Base-by-base conservation (phyloP, 495 filamentous ascomycete species). In the Neurospora tetrasperma region DNA sequence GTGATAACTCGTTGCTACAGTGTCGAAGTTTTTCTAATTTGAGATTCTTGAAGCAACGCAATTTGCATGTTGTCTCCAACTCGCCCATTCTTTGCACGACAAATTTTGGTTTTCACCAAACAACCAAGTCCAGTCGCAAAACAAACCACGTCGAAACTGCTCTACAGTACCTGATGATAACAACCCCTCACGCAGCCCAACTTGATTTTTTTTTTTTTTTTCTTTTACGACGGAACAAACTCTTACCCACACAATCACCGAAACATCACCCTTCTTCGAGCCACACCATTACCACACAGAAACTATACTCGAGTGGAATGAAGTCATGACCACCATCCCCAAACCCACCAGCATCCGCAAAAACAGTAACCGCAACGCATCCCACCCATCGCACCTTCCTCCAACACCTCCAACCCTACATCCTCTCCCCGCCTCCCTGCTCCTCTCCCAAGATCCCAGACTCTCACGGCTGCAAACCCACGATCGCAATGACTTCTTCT, bases 401-500 rank as follows among this genome's bases (percentile, higher is more conserved):
- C n/a, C 42, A 5, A 6, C 5, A 5, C 12, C 9, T 62, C 5
- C 4, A 44, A 18, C 27, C 41, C 6, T 69, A 42, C 35, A 68
- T 40, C 20, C 38, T 16, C 5, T 23, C 14, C 39, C 69, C 43
- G 46, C 42, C 35, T 40, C 69, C n/a, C 35, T 7, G 9, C 62
- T 74, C 6, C 71, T 74, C 42, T n/a, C 71, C 20, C 35, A 27
- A 69, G 71, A 35, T 6, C 38, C 46, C 20, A 8, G 27, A 6
- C 18, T 68, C 59, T 20, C 76, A 77, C 11, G 27, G 62, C 16
- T 75, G 74, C 20, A 71, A 9, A 41, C 10, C 38, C 74, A 78
- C 3, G 27, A 18, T 14, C 43, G 70, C 16, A 72, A 44, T 4
- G 80, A 79, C 0, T 72, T 72, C 2, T 42, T 82, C 31, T 39